These are phyloP conservation scores for Pythium aquatile DNA, from an alignment of 352 stramenopile genomes.

Conservation along the genomic window DNA sequence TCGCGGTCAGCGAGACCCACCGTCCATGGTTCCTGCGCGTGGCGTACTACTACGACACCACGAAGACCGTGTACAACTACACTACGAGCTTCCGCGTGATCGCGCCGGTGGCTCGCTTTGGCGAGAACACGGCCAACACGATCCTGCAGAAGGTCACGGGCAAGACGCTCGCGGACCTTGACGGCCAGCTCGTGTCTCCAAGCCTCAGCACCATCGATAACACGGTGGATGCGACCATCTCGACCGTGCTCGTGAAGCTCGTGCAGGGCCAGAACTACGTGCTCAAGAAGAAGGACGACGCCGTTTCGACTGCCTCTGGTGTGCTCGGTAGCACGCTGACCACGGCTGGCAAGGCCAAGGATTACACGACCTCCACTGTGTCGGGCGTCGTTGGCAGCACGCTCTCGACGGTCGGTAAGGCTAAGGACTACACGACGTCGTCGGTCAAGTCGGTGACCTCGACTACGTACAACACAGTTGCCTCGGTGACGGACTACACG, in stretches of 20 bases:
- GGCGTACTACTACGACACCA: slow-evolving; percentile 81
- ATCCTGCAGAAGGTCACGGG: slow-evolving; percentile 59
- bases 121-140: slow-evolving; percentile 64
- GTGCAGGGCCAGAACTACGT: slow-evolving; percentile 61
- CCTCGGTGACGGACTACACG: slow-evolving; percentile 30
- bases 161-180: slow-evolving; percentile 59
- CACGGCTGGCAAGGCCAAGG: slow-evolving; percentile 29
- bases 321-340: slow-evolving; percentile 22
- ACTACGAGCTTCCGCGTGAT: slow-evolving; percentile 76
- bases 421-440: slow-evolving; percentile 52
- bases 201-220: slow-evolving; percentile 58
- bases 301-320: slow-evolving; percentile 35
- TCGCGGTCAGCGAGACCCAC: slow-evolving; percentile 30
- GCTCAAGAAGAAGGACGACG: slow-evolving; percentile 67
- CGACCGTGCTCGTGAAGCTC: slow-evolving; percentile 46
- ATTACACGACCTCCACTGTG: slow-evolving; percentile 39
- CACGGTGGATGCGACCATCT: slow-evolving; percentile 62
- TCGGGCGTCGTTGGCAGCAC: slow-evolving; percentile 44
- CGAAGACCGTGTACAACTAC: slow-evolving; percentile 82
- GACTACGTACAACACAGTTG: slow-evolving; percentile 21
- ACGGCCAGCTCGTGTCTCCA: slow-evolving; percentile 48
- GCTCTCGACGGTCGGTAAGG: slow-evolving; percentile 41
- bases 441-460: slow-evolving; percentile 29
- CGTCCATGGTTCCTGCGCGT: slow-evolving; percentile 69
- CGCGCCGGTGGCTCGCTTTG: slow-evolving; percentile 55